phyloP scores from a whole-genome alignment of 2,329 filamentous ascomycete genomes.

The Penicillium sp. region DNA sequence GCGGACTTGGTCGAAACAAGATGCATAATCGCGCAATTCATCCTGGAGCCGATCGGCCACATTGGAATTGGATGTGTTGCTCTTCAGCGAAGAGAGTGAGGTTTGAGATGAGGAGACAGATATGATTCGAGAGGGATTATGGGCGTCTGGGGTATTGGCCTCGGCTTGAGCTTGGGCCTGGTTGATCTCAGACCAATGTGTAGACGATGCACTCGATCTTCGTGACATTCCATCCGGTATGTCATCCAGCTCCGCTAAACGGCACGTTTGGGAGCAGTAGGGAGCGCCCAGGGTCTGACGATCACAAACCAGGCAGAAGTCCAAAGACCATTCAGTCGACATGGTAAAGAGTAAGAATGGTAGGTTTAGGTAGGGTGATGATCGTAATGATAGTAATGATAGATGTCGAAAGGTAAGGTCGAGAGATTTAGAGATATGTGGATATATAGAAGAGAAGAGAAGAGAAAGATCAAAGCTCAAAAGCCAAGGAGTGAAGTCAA shows the following conservation, averaged over 20 bases:
- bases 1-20: conserved; percentile 81
- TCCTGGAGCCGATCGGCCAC: conserved; percentile 75
- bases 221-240: conserved; percentile 48
- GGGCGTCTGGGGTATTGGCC: conserved; percentile 19
- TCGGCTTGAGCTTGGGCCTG: conserved; percentile 5
- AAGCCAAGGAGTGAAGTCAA: neutral
- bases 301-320: conserved; percentile 94
- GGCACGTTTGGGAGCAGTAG: conserved; percentile 91
- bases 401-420: neutral
- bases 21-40: conserved; percentile 82
- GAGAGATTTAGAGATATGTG: neutral
- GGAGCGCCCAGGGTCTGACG: conserved; percentile 77
- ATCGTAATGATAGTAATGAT: neutral
- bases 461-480: neutral
- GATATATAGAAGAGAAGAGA: conserved; percentile 9
- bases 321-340: conserved; percentile 68
- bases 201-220: conserved; percentile 15
- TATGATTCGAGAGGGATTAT: conserved; percentile 26
- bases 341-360: conserved; percentile 18
- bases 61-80: conserved; percentile 52
- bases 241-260: conserved; percentile 82
- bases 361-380: neutral
- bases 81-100: conserved; percentile 77
- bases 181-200: conserved; percentile 8
- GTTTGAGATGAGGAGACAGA: conserved; percentile 74